Percentiles rank a stretch among this genome's conserved stretches.
These are phyloP conservation scores for Fraxinus albicans DNA, from an alignment of 305 asterid genomes.

Conservation along the genomic window DNA sequence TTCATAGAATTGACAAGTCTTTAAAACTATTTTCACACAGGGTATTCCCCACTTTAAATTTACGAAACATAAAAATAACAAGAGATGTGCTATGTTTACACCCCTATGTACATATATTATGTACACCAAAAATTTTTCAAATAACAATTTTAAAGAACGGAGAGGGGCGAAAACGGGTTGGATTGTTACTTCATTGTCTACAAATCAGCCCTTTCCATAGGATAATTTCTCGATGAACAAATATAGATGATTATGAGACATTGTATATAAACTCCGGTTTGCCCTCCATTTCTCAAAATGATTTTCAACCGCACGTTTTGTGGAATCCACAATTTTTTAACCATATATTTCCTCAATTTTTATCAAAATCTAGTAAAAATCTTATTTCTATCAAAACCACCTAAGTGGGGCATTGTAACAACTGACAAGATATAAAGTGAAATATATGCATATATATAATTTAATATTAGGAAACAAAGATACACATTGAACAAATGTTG, in stretches of 20 bases:
- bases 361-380: neutral
- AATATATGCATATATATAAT: neutral
- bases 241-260: neutral
- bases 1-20: neutral
- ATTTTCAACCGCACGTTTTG: neutral
- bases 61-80: neutral
- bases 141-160: neutral
- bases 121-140: too few species aligned
- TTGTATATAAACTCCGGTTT: neutral
- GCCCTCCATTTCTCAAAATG: neutral
- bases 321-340: neutral
- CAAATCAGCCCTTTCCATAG: neutral
- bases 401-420: neutral
- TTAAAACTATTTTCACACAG: neutral
- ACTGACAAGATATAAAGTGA: neutral
- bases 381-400: neutral
- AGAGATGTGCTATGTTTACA: neutral
- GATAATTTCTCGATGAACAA: neutral
- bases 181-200: neutral
- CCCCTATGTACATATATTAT: too few species aligned
- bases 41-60: neutral
- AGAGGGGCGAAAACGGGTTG: neutral
- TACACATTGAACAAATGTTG: conserved; percentile 29
- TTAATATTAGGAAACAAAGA: conserved; percentile 11
- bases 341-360: neutral